Conservation (phyloP, 352 stramenopile genomes). For the Pythium diclinum region DNA sequence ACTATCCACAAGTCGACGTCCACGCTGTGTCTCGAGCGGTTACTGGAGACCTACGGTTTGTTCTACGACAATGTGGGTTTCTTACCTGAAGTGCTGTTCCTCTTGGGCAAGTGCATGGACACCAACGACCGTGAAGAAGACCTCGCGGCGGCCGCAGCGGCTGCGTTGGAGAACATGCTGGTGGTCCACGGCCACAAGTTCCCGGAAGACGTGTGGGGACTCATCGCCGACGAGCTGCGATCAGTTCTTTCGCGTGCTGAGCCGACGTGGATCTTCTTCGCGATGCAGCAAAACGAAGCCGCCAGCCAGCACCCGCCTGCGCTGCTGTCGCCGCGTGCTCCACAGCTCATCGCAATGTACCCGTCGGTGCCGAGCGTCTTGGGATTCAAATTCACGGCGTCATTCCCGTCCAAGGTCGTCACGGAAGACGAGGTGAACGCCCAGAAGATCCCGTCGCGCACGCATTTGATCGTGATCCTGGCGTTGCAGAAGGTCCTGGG, state of each 20-base stretch:
- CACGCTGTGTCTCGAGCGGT: conserved; percentile 58
- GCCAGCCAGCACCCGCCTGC: conserved; percentile 12
- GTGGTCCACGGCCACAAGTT: conserved; percentile 78
- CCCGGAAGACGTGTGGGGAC: conserved; percentile 70
- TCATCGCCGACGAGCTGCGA: conserved; percentile 79
- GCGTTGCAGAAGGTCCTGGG: conserved; percentile 63
- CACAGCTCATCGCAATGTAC: conserved; percentile 74
- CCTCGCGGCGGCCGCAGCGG: conserved; percentile 54
- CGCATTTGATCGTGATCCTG: conserved; percentile 65
- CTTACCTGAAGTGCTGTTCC: conserved; percentile 70
- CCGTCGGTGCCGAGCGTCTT: conserved; percentile 45
- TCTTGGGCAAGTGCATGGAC: conserved; percentile 78
- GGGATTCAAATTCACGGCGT: conserved; percentile 51
- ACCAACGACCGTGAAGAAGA: conserved; percentile 65
- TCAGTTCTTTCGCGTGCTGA: conserved; percentile 70
- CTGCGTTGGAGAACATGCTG: conserved; percentile 63
- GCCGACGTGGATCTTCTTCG: conserved; percentile 74
- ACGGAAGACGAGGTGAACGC: conserved; percentile 53
- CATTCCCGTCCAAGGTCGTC: conserved; percentile 54
- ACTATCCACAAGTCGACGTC: conserved; percentile 41
- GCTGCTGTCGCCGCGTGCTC: conserved; percentile 39
- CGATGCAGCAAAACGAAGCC: conserved; percentile 25
- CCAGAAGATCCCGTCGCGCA: conserved; percentile 57
- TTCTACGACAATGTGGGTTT: conserved; percentile 82
- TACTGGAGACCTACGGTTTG: conserved; percentile 71